A percentile compares a stretch with the other conserved stretches of the same genome.
Evolutionary conservation across 345 rosid species (phyloP).

Genomic region (Geranium rotundifolium): DNA sequence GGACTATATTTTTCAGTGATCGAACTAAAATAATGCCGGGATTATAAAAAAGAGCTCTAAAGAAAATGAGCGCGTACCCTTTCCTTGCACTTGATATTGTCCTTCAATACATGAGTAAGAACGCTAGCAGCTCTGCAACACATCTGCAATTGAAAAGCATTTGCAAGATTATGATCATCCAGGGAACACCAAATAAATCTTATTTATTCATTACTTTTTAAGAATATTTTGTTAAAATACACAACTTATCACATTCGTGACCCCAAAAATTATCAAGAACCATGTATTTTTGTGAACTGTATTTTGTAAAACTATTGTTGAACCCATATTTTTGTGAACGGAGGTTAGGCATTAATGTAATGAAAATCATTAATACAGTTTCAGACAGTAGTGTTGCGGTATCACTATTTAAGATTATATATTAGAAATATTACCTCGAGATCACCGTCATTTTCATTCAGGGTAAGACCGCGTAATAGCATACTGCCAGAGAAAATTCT

Average conservation of each 20-base stretch:
- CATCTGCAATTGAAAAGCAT: constrained; percentile 40
- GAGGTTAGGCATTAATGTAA: too few relatives aligned
- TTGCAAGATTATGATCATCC: neutral
- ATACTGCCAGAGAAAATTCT: constrained; percentile 44
- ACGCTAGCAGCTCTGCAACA: constrained; percentile 97
- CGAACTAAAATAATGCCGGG: neutral
- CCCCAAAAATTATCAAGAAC: too few relatives aligned
- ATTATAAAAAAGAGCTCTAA: neutral
- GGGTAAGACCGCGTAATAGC: constrained; percentile 75
- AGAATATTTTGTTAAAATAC: too few relatives aligned
- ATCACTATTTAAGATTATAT: neutral
- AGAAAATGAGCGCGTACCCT: constrained; percentile 37
- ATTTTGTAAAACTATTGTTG: too few relatives aligned
- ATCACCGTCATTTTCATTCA: constrained; percentile 80
- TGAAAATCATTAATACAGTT: neutral
- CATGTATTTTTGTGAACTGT: too few relatives aligned
- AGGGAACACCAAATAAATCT: too few relatives aligned
- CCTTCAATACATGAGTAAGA: constrained; percentile 74
- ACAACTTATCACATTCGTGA: too few relatives aligned
- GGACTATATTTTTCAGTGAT: neutral
- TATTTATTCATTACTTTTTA: too few relatives aligned
- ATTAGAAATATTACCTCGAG: constrained; percentile 53
- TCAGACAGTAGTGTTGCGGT: too few relatives aligned
- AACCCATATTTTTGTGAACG: too few relatives aligned
- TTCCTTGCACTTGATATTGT: constrained; percentile 74